A percentile compares a stretch with the other conserved stretches of the same genome.
Conservation (phyloP, 2,329 filamentous ascomycete genomes). For the Talaromyces pinophilus region DNA sequence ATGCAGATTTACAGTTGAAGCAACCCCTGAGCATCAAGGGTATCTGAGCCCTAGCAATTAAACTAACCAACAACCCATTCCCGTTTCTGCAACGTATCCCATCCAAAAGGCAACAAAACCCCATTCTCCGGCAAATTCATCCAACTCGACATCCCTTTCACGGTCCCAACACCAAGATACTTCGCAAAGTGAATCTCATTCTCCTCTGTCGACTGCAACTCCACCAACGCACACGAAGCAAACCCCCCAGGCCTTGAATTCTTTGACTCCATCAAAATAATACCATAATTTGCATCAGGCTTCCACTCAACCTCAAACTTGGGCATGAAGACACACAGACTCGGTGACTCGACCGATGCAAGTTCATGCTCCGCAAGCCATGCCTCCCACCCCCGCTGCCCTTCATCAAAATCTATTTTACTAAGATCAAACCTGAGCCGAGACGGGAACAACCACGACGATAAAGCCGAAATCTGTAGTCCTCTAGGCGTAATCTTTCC, state of each 20-base stretch:
- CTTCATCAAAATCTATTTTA: neutral
- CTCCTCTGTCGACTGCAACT: neutral
- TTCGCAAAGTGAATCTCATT: neutral
- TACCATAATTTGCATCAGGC: neutral
- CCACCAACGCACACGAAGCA: neutral
- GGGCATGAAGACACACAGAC: neutral
- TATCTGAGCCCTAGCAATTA: too few species aligned
- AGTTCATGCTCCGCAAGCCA: neutral
- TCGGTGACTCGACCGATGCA: neutral
- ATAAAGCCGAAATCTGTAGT: neutral
- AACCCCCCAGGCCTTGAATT: neutral
- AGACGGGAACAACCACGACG: slow-evolving; percentile 5
- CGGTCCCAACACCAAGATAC: slow-evolving; percentile 4
- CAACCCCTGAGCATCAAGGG: too few species aligned
- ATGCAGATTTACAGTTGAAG: too few species aligned
- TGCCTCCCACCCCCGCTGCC: neutral
- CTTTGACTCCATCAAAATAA: slow-evolving; percentile 7
- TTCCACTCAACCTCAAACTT: slow-evolving; percentile 2
- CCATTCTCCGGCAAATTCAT: neutral
- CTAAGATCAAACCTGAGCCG: neutral
- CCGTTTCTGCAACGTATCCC: neutral
- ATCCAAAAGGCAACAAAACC: slow-evolving; percentile 16
- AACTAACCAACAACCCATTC: slow-evolving; percentile 12
- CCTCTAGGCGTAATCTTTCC: slow-evolving; percentile 9
- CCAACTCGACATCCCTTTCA: neutral